Conservation (phyloP, 345 rosid species). For the Punica granatum region DNA sequence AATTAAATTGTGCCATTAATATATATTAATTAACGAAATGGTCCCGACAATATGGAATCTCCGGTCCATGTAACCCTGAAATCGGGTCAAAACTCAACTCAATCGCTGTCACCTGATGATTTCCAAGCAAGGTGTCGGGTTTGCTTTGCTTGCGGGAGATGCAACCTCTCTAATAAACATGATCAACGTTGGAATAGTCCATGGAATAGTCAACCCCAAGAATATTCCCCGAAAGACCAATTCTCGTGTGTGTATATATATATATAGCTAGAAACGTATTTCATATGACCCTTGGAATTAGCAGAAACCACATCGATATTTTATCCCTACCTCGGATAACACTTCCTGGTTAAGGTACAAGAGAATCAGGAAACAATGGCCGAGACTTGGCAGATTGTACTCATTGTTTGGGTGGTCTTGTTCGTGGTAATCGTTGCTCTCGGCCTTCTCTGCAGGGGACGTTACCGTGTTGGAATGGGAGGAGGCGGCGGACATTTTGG, state of each 20-base stretch:
- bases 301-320: too few species aligned
- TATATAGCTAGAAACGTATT: neutral
- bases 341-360: too few species aligned
- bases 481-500: slow-evolving; percentile 2
- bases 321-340: too few species aligned
- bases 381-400: neutral
- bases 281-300: neutral
- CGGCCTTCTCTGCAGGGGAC: neutral
- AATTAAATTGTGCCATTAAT: too few species aligned
- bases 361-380: neutral
- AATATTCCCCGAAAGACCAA: neutral
- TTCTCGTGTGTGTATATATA: neutral
- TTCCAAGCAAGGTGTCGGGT: too few species aligned
- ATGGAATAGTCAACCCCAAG: neutral
- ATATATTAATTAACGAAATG: too few species aligned
- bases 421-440: neutral
- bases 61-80: too few species aligned
- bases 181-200: neutral
- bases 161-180: neutral
- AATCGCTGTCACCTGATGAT: too few species aligned
- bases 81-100: too few species aligned
- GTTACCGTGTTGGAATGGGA: neutral
- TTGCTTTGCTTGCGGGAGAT: neutral
- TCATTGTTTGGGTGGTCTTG: neutral
- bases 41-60: too few species aligned